Percentiles rank a stretch among this genome's conserved stretches.
Evolutionary conservation across 2,329 filamentous ascomycete species (phyloP).

Genomic region (Alternaria viburni): DNA sequence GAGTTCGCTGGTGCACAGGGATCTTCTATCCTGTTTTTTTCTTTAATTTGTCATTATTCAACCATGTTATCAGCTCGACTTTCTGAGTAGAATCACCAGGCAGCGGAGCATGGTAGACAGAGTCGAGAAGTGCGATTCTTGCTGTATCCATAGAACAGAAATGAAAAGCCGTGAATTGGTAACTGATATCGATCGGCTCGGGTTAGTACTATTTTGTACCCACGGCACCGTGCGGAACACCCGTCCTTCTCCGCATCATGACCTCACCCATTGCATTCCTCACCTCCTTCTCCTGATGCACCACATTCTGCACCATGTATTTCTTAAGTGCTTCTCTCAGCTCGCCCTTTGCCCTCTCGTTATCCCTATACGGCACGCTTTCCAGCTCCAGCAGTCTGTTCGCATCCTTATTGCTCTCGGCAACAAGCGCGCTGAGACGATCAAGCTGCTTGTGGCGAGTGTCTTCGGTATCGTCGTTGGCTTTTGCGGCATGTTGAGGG

Average conservation of each 20-base stretch:
- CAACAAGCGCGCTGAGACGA: constrained; percentile 67
- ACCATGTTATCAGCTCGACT: not conserved
- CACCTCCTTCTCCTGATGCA: constrained; percentile 79
- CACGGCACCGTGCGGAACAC: constrained; percentile 66
- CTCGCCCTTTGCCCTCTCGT: constrained; percentile 64
- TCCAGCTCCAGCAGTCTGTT: constrained; percentile 76
- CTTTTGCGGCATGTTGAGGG: constrained; percentile 24
- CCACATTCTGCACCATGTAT: constrained; percentile 82
- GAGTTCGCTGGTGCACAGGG: not conserved
- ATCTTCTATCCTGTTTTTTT: not conserved
- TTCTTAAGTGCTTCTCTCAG: constrained; percentile 78
- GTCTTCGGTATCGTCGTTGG: constrained; percentile 38
- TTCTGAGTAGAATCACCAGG: not conserved
- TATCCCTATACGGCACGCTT: constrained; percentile 79
- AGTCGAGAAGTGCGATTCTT: not conserved
- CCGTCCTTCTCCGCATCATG: constrained; percentile 66
- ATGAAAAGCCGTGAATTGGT: not conserved
- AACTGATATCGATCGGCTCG: not conserved
- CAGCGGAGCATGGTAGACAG: not conserved
- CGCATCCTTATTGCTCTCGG: constrained; percentile 71
- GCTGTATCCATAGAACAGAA: not conserved
- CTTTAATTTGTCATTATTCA: not conserved
- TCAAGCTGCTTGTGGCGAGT: constrained; percentile 66
- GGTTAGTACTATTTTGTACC: constrained; percentile 16
- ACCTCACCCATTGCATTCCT: constrained; percentile 76